Evolutionary conservation across 192 early-diverging fungal species (phyloP).

Genomic region (Mortierella hygrophila): DNA sequence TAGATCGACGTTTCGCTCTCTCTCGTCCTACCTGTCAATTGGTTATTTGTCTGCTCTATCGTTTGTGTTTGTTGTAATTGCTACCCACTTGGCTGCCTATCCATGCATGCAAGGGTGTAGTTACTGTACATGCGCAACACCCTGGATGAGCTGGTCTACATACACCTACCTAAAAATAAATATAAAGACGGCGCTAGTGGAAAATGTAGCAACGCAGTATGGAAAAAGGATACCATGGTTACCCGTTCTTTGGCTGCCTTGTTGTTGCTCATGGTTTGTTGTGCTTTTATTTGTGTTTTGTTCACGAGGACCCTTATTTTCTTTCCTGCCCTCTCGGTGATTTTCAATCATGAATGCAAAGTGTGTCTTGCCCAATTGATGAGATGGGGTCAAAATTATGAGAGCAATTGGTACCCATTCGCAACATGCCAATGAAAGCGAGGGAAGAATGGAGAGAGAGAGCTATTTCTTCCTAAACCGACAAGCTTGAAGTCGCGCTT

Average conservation of each 20-base stretch:
- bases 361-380: background rate
- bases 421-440: background rate
- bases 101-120: background rate
- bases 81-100: background rate
- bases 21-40: no score
- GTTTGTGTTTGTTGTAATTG: background rate
- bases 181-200: background rate
- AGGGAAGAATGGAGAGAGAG: background rate
- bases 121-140: background rate
- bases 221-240: background rate
- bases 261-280: background rate
- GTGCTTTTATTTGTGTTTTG: background rate
- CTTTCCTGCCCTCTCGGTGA: background rate
- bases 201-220: background rate
- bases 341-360: conserved; percentile 2
- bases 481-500: background rate
- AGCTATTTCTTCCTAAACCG: background rate
- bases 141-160: background rate
- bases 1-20: background rate
- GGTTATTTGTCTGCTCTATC: background rate
- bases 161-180: background rate
- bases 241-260: background rate
- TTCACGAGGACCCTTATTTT: conserved; percentile 5
- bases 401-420: background rate
- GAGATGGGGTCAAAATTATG: background rate